Conservation (phyloP, 805 yeast genomes). For the Kazachstania bromeliacearum region DNA sequence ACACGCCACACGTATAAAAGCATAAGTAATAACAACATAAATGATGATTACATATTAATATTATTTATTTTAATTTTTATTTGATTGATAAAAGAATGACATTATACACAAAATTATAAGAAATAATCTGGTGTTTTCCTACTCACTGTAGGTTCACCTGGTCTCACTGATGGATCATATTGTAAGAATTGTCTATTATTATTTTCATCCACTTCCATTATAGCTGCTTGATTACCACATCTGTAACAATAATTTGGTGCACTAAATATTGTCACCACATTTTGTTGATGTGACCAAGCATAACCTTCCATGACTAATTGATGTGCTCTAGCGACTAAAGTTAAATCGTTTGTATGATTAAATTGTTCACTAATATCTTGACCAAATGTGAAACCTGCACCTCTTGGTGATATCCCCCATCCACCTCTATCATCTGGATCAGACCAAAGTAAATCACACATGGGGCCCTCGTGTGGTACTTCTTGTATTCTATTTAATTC, state of each 20-base stretch:
- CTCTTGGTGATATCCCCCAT: constrained; percentile 97
- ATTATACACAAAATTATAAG: constrained; percentile 50
- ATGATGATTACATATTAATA: background rate
- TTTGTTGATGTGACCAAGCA: constrained; percentile 89
- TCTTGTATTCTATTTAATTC: constrained; percentile 87
- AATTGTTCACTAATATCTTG: constrained; percentile 90
- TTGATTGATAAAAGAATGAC: background rate
- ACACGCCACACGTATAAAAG: too few species aligned
- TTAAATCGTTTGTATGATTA: constrained; percentile 79
- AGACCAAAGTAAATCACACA: constrained; percentile 95
- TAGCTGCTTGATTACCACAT: constrained; percentile 97
- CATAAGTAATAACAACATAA: too few species aligned
- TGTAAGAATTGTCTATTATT: constrained; percentile 87
- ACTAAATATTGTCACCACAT: constrained; percentile 85
- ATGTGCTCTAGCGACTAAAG: constrained; percentile 88
- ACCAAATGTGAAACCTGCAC: constrained; percentile 98
- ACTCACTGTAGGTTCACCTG: constrained; percentile 95
- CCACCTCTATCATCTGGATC: constrained; percentile 98
- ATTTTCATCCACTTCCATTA: constrained; percentile 94
- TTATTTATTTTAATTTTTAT: background rate
- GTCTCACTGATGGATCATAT: constrained; percentile 93
- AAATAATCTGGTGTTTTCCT: constrained; percentile 96
- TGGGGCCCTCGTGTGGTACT: constrained; percentile 96
- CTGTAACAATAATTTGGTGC: constrained; percentile 97
- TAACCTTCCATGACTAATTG: constrained; percentile 97